A percentile compares a stretch with the other conserved stretches of the same genome.
Evolutionary conservation across 345 rosid species (phyloP).

Genomic region (Eucalyptus tenuipes): DNA sequence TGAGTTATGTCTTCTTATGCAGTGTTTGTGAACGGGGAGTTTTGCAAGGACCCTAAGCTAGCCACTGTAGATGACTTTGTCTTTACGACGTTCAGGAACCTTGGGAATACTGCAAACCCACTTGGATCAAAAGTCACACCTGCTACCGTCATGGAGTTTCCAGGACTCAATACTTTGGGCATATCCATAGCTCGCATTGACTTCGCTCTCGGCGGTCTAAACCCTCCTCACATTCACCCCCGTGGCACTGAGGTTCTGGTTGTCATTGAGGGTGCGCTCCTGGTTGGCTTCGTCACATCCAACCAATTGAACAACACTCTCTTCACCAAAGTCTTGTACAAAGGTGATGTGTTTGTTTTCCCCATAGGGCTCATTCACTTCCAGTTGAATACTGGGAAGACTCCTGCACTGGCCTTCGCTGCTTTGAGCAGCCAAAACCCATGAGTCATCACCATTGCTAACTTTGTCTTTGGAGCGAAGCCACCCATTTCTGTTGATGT

Average conservation of each 20-base stretch:
- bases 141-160: background rate
- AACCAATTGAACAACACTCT: conserved; percentile 1
- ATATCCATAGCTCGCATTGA: background rate
- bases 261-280: background rate
- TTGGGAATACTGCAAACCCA: background rate
- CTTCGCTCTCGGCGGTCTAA: background rate
- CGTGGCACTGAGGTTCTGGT: background rate
- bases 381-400: background rate
- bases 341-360: background rate
- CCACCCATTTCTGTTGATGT: conserved; percentile 6
- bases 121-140: background rate
- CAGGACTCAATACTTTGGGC: conserved; percentile 3
- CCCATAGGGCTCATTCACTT: background rate
- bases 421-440: conserved; percentile 3
- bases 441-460: background rate
- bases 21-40: conserved; percentile 24
- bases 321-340: background rate
- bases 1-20: background rate
- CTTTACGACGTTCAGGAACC: background rate
- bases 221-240: conserved; percentile 1
- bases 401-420: background rate
- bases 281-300: conserved; percentile 2
- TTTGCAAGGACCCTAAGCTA: conserved; percentile 10
- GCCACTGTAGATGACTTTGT: background rate
- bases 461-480: background rate